phyloP scores from a whole-genome alignment of 257 asterid species.

The Solanum sparsipilum region DNA sequence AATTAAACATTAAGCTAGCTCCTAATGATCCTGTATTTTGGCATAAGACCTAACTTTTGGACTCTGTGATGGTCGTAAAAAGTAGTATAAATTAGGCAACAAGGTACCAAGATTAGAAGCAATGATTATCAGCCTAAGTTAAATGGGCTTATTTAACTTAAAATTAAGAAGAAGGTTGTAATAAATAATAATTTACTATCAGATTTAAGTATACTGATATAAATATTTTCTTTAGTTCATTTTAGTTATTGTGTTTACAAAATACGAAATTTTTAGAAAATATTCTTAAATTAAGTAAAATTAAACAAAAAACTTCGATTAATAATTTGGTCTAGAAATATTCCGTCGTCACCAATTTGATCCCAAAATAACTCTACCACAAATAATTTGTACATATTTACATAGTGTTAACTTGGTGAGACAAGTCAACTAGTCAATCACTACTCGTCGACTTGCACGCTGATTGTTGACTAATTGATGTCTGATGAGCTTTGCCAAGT shows the following conservation, averaged over 20 bases:
- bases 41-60: not conserved
- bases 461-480: not conserved
- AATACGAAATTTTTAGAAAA: accelerated
- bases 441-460: not conserved
- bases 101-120: not conserved
- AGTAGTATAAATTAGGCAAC: not conserved
- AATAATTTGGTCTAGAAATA: too few species aligned
- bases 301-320: not conserved
- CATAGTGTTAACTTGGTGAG: not conserved
- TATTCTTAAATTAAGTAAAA: too few species aligned
- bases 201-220: not conserved
- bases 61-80: not conserved
- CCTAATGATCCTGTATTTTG: not conserved
- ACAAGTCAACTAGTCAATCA: not conserved
- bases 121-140: not conserved
- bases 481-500: not conserved
- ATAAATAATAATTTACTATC: not conserved
- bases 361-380: not conserved
- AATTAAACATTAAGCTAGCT: not conserved
- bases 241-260: not conserved
- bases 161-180: too few species aligned
- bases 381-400: not conserved
- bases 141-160: not conserved
- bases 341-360: too few species aligned
- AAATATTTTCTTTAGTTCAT: not conserved